Evolutionary conservation across 345 rosid species (phyloP).

Genomic region (Eucalyptus dawsonii): DNA sequence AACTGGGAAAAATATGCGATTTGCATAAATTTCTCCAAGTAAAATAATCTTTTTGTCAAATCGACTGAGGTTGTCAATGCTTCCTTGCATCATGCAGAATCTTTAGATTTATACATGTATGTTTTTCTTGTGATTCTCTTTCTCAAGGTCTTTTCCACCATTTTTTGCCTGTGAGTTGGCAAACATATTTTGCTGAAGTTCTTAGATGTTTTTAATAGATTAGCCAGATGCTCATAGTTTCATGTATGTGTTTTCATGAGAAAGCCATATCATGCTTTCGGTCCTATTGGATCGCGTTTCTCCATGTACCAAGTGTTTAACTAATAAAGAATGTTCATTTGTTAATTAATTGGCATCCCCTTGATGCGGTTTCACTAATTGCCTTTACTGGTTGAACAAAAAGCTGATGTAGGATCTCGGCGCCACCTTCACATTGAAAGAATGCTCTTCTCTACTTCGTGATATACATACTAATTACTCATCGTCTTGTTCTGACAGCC

Average conservation of each 20-base stretch:
- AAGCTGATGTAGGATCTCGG: not conserved
- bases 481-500: constrained; percentile 23
- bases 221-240: not conserved
- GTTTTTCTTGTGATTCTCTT: not conserved
- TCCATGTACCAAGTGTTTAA: not conserved
- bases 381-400: not conserved
- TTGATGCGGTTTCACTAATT: not conserved
- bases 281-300: not conserved
- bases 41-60: not conserved
- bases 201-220: not conserved
- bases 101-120: not conserved
- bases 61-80: not conserved
- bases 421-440: not conserved
- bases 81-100: not conserved
- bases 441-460: not conserved
- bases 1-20: not conserved
- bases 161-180: not conserved
- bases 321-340: not conserved
- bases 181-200: not conserved
- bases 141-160: not conserved
- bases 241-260: not conserved
- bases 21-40: not conserved
- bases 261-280: not conserved
- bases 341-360: not conserved
- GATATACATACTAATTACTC: not conserved